Evolutionary conservation across 768 basidiomycete species (phyloP).

Genomic region (Chiua virens): DNA sequence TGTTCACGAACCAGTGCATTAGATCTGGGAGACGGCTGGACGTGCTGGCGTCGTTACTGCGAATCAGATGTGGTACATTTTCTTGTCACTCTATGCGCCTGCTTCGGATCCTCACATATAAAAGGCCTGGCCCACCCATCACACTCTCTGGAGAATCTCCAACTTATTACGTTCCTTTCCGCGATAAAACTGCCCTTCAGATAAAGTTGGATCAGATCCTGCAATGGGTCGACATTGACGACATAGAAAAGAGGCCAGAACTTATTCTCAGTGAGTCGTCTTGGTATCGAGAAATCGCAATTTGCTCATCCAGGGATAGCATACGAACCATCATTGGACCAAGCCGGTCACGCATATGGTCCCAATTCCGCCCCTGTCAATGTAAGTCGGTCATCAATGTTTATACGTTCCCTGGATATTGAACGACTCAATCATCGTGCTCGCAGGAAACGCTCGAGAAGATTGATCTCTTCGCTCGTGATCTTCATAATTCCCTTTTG

Average conservation of each 20-base stretch:
- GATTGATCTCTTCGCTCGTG: conserved; percentile 74
- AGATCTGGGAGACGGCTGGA: conserved; percentile 92
- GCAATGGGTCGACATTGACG: conserved; percentile 78
- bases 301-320: conserved; percentile 39
- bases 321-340: conserved; percentile 85
- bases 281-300: not conserved
- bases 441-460: conserved; percentile 58
- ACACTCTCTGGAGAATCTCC: conserved; percentile 64
- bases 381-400: conserved; percentile 38
- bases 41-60: conserved; percentile 74
- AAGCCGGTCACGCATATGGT: conserved; percentile 75
- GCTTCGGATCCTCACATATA: not conserved
- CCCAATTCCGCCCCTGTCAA: conserved; percentile 71
- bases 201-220: conserved; percentile 78
- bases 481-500: conserved; percentile 61
- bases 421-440: not conserved
- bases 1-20: not conserved
- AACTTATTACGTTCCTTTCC: conserved; percentile 81
- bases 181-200: conserved; percentile 52
- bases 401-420: not conserved
- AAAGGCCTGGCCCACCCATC: conserved; percentile 80
- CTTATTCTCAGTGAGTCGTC: conserved; percentile 62
- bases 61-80: conserved; percentile 86
- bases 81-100: not conserved
- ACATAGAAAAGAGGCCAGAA: conserved; percentile 65